Evolutionary conservation across 306 rosid genomes (phyloP).

Genomic region (Vicia faba): DNA sequence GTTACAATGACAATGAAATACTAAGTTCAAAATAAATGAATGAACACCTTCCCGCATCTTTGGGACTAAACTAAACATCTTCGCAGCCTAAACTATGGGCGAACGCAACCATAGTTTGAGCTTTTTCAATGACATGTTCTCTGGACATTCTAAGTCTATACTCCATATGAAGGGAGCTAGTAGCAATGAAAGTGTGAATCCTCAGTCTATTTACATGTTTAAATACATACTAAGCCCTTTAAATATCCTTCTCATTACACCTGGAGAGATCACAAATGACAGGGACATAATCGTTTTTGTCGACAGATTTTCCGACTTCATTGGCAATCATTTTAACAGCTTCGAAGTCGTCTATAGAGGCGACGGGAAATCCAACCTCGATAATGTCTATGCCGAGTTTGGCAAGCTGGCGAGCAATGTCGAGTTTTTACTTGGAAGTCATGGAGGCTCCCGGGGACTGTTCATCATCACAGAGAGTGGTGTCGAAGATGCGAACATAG

Average conservation of each 20-base stretch:
- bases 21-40: neutral
- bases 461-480: conserved; percentile 98
- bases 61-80: conserved; percentile 92
- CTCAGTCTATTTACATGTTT: conserved; percentile 76
- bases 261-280: conserved; percentile 89
- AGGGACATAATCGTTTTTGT: conserved; percentile 70
- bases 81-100: conserved; percentile 87
- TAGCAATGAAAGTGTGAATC: conserved; percentile 88
- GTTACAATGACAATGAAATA: neutral
- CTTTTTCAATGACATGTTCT: conserved; percentile 70
- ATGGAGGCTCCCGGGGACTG: conserved; percentile 97
- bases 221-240: conserved; percentile 89
- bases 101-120: conserved; percentile 70
- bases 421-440: conserved; percentile 84
- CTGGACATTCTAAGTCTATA: conserved; percentile 71
- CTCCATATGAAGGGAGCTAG: conserved; percentile 88
- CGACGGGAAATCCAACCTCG: conserved; percentile 91
- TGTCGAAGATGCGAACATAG: conserved; percentile 87
- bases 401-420: conserved; percentile 81
- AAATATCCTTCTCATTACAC: conserved; percentile 80
- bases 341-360: conserved; percentile 81
- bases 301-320: conserved; percentile 80
- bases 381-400: conserved; percentile 92
- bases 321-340: conserved; percentile 72
- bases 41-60: conserved; percentile 86